Evolutionary conservation across 805 yeast genomes (phyloP), one percentile per base, ranked within the genome.

Genomic region (Monosporozyma unispora): DNA sequence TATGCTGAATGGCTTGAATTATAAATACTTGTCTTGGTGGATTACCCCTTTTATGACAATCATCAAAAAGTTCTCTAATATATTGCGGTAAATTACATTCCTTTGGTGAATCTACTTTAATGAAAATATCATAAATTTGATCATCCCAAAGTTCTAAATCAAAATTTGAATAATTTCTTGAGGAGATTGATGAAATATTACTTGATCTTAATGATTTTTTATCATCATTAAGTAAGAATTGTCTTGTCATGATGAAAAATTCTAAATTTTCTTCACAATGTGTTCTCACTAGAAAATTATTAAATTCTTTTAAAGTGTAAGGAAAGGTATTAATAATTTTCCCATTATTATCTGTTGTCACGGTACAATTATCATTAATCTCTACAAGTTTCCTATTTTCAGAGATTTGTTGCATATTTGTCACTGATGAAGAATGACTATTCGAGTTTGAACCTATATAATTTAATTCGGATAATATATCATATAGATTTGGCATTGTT

Each of bases 221-320:
- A 27, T 48, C 48, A n/a, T 50, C 48, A 12, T 43, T 28, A 9
- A 50, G 21, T 29, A 52, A 28, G 40, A 50, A 52, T 37, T 48
- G 45, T 42, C 48, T 48, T 28, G 54, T 47, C 51, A 42, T 50
- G n/a, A 47, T 48, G 43, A 62, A 55, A 40, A 66, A 64, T 42
- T 55, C 57, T 25, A 62, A 54, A 48, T 64, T 66, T 54, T 66
- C 70, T 14, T 60, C 63, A 50, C 68, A 64, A 45, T 65, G 68
- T 16, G 60, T 52, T 28, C 50, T 50, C 11, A 46, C 47, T 40
- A 63, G 35, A 47, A 57, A 65, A 16, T 55, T 53, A 22, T 56
- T 54, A 40, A 65, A 65, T 18, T 54, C 55, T 16, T 37, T 43
- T 39, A 57, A 28, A 8, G 56, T 51, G 42, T 54, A 54, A 3